These are phyloP conservation scores for Irpex sp. DNA, from an alignment of 1,284 basidiomycete genomes.

Conservation along the genomic window DNA sequence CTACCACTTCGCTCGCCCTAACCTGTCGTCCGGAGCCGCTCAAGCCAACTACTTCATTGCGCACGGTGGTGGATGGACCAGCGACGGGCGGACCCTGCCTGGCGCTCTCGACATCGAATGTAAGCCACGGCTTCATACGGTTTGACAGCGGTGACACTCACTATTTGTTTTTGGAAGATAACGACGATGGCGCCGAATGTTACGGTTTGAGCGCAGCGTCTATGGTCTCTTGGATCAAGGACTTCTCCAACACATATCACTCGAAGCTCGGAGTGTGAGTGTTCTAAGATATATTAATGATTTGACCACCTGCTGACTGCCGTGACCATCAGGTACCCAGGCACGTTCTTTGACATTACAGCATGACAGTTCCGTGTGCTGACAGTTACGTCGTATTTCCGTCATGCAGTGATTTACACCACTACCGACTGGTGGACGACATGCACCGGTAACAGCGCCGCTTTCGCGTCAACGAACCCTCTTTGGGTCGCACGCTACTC, in stretches of 20 bases:
- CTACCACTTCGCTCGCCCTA: conserved; percentile 61
- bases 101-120: conserved; percentile 66
- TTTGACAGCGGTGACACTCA: neutral
- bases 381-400: conserved; percentile 8
- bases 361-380: neutral
- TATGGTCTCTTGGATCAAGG: conserved; percentile 62
- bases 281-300: neutral
- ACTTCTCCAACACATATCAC: conserved; percentile 64
- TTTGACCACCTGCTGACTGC: neutral
- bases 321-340: conserved; percentile 8
- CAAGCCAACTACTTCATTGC: conserved; percentile 61
- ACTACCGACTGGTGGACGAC: conserved; percentile 66
- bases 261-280: conserved; percentile 42
- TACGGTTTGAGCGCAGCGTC: conserved; percentile 49
- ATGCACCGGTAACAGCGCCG: conserved; percentile 56
- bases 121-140: conserved; percentile 21
- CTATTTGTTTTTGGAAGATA: conserved; percentile 31
- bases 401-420: conserved; percentile 49
- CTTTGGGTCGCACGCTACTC: conserved; percentile 58
- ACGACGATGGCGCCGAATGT: conserved; percentile 47
- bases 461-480: conserved; percentile 48
- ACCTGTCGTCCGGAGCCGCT: conserved; percentile 46
- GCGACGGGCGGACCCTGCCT: conserved; percentile 59
- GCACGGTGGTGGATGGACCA: conserved; percentile 59
- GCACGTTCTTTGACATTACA: neutral